phyloP scores from a whole-genome alignment of 148 eudicot genomes.

The Chenopodium formosanum region DNA sequence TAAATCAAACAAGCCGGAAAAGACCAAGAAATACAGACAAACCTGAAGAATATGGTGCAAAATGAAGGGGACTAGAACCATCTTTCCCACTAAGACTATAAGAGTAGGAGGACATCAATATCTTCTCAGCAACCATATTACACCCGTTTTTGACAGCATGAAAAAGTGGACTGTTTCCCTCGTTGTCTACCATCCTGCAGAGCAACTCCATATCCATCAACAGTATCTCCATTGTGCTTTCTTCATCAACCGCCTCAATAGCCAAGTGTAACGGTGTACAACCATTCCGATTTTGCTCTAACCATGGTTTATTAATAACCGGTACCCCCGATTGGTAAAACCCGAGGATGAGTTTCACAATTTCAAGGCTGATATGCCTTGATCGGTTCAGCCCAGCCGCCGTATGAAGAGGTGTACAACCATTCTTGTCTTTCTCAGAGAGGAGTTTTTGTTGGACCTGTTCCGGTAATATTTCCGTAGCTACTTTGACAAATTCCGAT shows the following conservation, averaged over 20 bases:
- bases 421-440: not conserved
- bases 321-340: not conserved
- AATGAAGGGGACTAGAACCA: conserved; percentile 1
- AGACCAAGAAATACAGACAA: not conserved
- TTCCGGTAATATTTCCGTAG: not conserved
- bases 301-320: too few species aligned
- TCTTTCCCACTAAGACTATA: not conserved
- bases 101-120: not conserved
- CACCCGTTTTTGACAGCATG: conserved; percentile 2
- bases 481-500: not conserved
- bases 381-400: not conserved
- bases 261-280: not conserved
- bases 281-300: too few species aligned
- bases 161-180: conserved; percentile 2
- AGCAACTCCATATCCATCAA: not conserved
- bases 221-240: conserved; percentile 3
- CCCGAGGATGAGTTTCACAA: not conserved
- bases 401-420: not conserved
- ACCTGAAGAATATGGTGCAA: conserved; percentile 14
- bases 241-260: not conserved
- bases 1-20: too few species aligned
- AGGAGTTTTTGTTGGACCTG: not conserved
- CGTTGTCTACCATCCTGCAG: not conserved
- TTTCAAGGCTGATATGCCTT: too few species aligned
- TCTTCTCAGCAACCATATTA: not conserved